Percentiles rank a stretch among this genome's conserved stretches.
Conservation (phyloP, 192 early-diverging fungal species). For the Cetraspora pellucida region DNA sequence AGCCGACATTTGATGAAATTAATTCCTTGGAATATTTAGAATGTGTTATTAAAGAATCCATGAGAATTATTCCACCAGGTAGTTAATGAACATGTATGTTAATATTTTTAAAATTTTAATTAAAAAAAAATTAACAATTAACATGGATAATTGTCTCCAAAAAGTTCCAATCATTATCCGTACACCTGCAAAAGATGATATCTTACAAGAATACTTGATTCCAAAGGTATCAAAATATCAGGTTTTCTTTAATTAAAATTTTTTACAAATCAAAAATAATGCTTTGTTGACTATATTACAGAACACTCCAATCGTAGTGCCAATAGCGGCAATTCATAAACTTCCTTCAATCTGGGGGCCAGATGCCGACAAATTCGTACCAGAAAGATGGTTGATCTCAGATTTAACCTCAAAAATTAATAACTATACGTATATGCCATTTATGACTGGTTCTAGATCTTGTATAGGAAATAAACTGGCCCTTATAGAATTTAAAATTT, state of each 20-base stretch:
- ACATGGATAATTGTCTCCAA: background rate
- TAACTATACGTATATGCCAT: constrained; percentile 44
- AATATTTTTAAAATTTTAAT: background rate
- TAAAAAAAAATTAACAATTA: background rate
- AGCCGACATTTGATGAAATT: constrained; percentile 50
- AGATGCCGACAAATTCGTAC: constrained; percentile 55
- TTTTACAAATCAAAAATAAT: background rate
- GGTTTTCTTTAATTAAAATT: background rate
- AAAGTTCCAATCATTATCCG: constrained; percentile 53
- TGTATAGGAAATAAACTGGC: constrained; percentile 64
- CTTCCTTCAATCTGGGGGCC: constrained; percentile 50
- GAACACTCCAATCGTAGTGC: constrained; percentile 44
- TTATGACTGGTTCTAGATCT: constrained; percentile 54
- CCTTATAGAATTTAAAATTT: constrained; percentile 58
- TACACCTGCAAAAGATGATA: constrained; percentile 41
- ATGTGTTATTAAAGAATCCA: constrained; percentile 54
- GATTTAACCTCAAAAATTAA: constrained; percentile 20
- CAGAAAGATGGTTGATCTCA: constrained; percentile 55
- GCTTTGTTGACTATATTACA: background rate
- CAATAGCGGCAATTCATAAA: constrained; percentile 46
- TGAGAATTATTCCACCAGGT: constrained; percentile 53
- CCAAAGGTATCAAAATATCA: constrained; percentile 46
- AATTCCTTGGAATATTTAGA: constrained; percentile 53
- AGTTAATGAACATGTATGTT: background rate
- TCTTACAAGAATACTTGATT: constrained; percentile 46